These are phyloP conservation scores for Solanum hybrid DNA, from an alignment of 305 asterid species.

Conservation along the genomic window DNA sequence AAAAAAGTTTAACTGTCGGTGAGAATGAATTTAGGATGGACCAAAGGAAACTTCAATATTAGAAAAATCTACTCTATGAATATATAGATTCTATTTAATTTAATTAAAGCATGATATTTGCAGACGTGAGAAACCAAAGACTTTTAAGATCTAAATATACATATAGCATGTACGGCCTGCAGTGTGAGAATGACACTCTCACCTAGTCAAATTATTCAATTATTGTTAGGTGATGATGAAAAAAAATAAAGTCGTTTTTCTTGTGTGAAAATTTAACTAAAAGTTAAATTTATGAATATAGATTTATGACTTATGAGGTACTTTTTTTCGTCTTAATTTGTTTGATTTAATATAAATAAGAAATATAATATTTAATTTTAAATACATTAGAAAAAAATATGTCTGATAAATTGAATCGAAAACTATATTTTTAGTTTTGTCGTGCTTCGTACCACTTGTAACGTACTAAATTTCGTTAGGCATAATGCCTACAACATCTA, in stretches of 20 bases:
- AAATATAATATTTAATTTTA: too few relatives aligned
- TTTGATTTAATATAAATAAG: too few relatives aligned
- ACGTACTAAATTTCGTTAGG: not conserved
- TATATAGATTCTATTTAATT: too few relatives aligned
- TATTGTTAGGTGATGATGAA: not conserved
- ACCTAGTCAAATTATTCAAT: not conserved
- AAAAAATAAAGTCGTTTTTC: not conserved
- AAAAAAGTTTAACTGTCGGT: not conserved
- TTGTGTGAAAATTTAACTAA: not conserved
- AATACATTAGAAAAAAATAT: not conserved
- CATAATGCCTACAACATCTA: not conserved
- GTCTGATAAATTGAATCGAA: not conserved
- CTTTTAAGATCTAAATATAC: not conserved
- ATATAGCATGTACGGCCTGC: not conserved
- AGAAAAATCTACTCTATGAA: not conserved
- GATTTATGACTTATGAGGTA: not conserved
- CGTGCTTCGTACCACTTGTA: conserved; percentile 8
- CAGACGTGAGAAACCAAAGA: not conserved
- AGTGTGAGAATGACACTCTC: not conserved
- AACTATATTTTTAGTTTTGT: not conserved
- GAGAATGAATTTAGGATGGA: not conserved
- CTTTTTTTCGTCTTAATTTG: too few relatives aligned
- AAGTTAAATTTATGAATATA: not conserved
- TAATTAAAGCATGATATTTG: not conserved
- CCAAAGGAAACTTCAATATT: not conserved